Evolutionary conservation across 2,329 filamentous ascomycete species (phyloP), one percentile per base, ranked within the genome.

Genomic region (Pseudopyrenochaeta lycopersici): DNA sequence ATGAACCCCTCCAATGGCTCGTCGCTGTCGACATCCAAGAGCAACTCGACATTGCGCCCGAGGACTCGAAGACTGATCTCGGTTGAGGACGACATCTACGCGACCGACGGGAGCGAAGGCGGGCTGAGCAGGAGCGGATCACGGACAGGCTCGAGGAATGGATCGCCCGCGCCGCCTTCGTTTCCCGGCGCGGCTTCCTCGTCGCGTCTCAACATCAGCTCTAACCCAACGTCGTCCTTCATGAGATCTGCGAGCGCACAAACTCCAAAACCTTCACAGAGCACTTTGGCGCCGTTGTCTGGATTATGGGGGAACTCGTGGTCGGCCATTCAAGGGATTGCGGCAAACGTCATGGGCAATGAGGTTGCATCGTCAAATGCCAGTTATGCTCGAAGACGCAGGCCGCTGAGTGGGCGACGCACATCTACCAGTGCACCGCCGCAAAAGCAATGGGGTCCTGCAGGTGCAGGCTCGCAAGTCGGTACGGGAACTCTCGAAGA

Each of bases 391-490:
- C 58, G 68, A 47, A 67, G 73, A 44, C 66, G 67, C 15, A 72
- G 75, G 51, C 62, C 67, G 43, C 59, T 50, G 3, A 59, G 66
- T 39, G 67, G 70, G 40, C 61, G 68, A 38, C 70, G 72, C 41
- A 68, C 65, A 10, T 66, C 67, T 35, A 75, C 68, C 51, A 79
- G 73, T 54, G 75, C 71, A 11, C 73, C 76, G 17, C 65, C 65
- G 29, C 76, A 78, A n/a, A 73, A 71, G 49, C 70, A 80, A 75
- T 83, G 81, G 81, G 81, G 81, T 15, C 79, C 80, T 2, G 67
- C 69, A 15, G 70, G 75, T 23, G 58, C 70, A 43, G 68, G 67
- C 38, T 67, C 68, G 39, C 69, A 74, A 15, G 73, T 82, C 32
- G 81, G 80, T 10, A 65, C 69, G 33, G 81, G 81, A 6, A 76